These are phyloP conservation scores for Spirogloea muscicola DNA, from an alignment of 139 green algal genomes.

Conservation along the genomic window DNA sequence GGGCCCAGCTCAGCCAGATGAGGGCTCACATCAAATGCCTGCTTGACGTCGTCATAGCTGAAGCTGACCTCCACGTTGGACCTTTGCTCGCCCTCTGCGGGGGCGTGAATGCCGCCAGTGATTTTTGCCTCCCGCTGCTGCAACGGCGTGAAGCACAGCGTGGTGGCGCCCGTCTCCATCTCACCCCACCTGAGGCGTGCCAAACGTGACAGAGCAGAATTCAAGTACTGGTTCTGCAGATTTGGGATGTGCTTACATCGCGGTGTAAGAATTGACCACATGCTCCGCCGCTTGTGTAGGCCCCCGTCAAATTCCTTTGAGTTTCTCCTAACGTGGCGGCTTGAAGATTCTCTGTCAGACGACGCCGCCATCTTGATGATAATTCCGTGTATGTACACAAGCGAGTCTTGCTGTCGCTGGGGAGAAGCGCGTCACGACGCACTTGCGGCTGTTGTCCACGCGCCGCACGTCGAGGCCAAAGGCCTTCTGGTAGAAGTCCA, in stretches of 20 bases:
- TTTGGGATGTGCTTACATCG: too few relatives aligned
- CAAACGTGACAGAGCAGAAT: background rate
- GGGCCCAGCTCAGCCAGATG: too few relatives aligned
- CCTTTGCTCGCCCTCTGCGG: background rate
- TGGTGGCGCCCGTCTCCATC: slow-evolving; percentile 32
- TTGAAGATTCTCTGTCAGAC: too few relatives aligned
- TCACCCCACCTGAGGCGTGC: slow-evolving; percentile 17
- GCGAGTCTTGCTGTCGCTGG: too few relatives aligned
- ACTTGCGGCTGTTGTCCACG: slow-evolving; percentile 35
- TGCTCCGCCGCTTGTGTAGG: too few relatives aligned
- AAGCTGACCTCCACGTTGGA: slow-evolving; percentile 37
- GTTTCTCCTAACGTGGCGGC: too few relatives aligned
- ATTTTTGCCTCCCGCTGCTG: slow-evolving; percentile 30
- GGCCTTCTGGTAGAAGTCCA: slow-evolving; percentile 31
- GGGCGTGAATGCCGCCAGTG: slow-evolving; percentile 1
- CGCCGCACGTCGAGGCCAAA: slow-evolving; percentile 19
- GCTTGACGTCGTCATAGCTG: slow-evolving; percentile 13
- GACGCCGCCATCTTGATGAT: too few relatives aligned
- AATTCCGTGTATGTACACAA: too few relatives aligned
- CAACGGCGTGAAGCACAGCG: slow-evolving; percentile 28
- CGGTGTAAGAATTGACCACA: too few relatives aligned
- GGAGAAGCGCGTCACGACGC: background rate
- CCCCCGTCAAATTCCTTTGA: too few relatives aligned
- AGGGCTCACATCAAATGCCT: too few relatives aligned
- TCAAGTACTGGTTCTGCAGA: background rate